phyloP scores from a whole-genome alignment of 352 stramenopile genomes.

The Bremia lactucae region DNA sequence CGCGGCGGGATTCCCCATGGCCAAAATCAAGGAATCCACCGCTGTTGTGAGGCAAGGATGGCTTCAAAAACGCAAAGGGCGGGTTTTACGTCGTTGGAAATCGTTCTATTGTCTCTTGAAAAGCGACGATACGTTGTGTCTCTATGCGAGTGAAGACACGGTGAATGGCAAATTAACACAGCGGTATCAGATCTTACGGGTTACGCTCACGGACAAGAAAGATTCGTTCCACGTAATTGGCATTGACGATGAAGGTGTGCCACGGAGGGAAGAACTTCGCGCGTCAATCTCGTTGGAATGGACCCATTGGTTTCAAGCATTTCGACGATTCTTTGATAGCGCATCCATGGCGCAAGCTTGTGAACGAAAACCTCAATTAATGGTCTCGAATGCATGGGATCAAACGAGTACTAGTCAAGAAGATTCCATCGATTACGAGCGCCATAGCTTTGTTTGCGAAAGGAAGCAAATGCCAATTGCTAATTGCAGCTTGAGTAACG shows the following conservation, averaged over 20 bases:
- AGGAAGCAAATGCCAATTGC: no score
- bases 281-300: slow-evolving; percentile 26
- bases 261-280: slow-evolving; percentile 40
- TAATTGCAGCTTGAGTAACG: no score
- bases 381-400: no score
- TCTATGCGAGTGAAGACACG: slow-evolving; percentile 46
- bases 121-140: slow-evolving; percentile 36
- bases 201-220: slow-evolving; percentile 34
- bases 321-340: slow-evolving; percentile 34
- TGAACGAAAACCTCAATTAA: slow-evolving; percentile 30
- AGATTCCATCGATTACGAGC: no score
- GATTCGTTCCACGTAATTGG: slow-evolving; percentile 47
- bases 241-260: slow-evolving; percentile 26
- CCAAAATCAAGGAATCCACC: slow-evolving; percentile 18
- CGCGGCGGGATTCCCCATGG: slow-evolving; percentile 13
- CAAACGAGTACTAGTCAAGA: no score
- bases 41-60: slow-evolving; percentile 30
- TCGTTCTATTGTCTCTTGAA: slow-evolving; percentile 45
- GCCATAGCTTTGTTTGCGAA: no score
- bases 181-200: slow-evolving; percentile 37
- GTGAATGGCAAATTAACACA: slow-evolving; percentile 38
- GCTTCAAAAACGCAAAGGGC: slow-evolving; percentile 40
- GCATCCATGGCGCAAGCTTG: slow-evolving; percentile 28
- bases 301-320: slow-evolving; percentile 35
- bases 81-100: slow-evolving; percentile 52